A percentile compares a stretch with the other conserved stretches of the same genome.
These are phyloP conservation scores for Asterophora lycoperdoides DNA, from an alignment of 768 basidiomycete species.

Conservation along the genomic window DNA sequence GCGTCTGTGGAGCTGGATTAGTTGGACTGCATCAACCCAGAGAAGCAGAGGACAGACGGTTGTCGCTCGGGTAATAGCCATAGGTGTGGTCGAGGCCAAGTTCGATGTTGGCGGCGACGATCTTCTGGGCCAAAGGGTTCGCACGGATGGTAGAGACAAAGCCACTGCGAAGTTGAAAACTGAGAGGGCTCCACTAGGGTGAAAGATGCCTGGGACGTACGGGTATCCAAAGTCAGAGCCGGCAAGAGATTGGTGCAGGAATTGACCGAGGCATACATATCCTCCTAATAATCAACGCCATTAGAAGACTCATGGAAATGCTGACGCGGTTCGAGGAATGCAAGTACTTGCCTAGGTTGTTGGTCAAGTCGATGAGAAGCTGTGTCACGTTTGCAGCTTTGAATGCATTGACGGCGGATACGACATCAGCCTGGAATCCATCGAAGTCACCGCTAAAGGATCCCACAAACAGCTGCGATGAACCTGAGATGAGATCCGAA, in stretches of 20 bases:
- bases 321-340: neutral
- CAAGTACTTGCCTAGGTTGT: slow-evolving; percentile 51
- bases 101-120: slow-evolving; percentile 48
- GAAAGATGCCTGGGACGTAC: slow-evolving; percentile 28
- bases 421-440: slow-evolving; percentile 49
- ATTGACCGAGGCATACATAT: slow-evolving; percentile 57
- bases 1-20: slow-evolving; percentile 30
- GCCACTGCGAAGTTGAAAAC: slow-evolving; percentile 32
- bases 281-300: slow-evolving; percentile 37
- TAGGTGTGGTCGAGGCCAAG: slow-evolving; percentile 32
- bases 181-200: neutral
- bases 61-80: slow-evolving; percentile 46
- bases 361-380: slow-evolving; percentile 54
- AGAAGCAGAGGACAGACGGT: slow-evolving; percentile 35
- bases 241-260: slow-evolving; percentile 53
- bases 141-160: slow-evolving; percentile 53
- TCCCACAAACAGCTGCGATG: slow-evolving; percentile 57
- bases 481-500: neutral
- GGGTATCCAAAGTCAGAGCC: slow-evolving; percentile 47
- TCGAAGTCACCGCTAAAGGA: slow-evolving; percentile 50
- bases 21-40: neutral
- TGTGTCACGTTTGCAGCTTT: slow-evolving; percentile 43
- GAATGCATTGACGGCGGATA: slow-evolving; percentile 42
- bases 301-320: too few species aligned
- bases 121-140: slow-evolving; percentile 56